A percentile compares a stretch with the other conserved stretches of the same genome.
Conservation (phyloP, 257 asterid species). For the Knoxia roxburghii region DNA sequence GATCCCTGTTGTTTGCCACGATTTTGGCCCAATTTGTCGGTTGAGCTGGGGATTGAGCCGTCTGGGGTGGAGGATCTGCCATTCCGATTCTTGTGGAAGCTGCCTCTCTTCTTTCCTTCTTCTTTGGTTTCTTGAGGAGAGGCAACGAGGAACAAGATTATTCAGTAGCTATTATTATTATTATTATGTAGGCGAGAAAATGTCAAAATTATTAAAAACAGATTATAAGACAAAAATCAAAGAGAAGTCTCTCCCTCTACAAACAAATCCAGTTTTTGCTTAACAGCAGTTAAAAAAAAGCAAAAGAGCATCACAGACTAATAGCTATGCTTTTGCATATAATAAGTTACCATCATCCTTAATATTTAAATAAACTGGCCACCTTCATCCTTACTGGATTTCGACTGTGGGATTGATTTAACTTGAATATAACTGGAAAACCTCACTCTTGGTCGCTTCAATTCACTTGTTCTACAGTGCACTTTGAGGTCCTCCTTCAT, state of each 20-base stretch:
- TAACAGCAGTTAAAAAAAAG: neutral
- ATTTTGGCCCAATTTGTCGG: too few species aligned
- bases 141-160: too few species aligned
- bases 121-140: too few species aligned
- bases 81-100: too few species aligned
- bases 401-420: constrained; percentile 11
- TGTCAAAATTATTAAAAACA: neutral
- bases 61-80: too few species aligned
- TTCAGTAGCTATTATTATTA: too few species aligned
- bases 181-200: too few species aligned
- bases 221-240: neutral
- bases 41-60: too few species aligned
- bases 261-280: neutral
- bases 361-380: neutral
- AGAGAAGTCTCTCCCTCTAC: neutral
- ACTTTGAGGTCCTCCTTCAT: constrained; percentile 50
- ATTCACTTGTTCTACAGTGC: constrained; percentile 63
- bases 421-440: constrained; percentile 33
- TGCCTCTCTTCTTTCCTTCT: too few species aligned
- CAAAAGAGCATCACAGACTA: neutral
- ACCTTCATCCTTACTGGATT: neutral
- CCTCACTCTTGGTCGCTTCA: constrained; percentile 56
- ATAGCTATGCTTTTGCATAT: neutral
- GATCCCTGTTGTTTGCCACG: too few species aligned
- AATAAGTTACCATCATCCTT: neutral